Conservation (phyloP, 306 rosid genomes). For the Vicia faba region DNA sequence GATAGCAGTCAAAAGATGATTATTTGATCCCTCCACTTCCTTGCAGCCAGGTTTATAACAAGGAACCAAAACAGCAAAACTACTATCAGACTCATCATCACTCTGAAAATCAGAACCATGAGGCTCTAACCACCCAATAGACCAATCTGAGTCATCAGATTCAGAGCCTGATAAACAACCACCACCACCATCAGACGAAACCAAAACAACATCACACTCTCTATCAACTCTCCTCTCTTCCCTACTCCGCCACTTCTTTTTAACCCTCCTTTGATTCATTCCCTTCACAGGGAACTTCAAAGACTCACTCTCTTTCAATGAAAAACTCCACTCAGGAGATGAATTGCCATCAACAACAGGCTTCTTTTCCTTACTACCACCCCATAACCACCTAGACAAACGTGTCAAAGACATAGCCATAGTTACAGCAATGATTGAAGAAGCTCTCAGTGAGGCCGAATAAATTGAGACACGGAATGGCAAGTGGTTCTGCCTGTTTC, state of each 20-base stretch:
- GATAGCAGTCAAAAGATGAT: conserved; percentile 71
- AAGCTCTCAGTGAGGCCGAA: conserved; percentile 41
- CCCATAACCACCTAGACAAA: conserved; percentile 71
- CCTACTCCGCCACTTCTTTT: conserved; percentile 71
- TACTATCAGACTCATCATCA: conserved; percentile 63
- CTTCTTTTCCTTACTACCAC: conserved; percentile 77
- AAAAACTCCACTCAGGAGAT: conserved; percentile 59
- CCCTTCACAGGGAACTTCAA: conserved; percentile 65
- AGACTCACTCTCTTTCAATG: conserved; percentile 58
- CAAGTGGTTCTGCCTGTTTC: conserved; percentile 75
- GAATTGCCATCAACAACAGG: conserved; percentile 56
- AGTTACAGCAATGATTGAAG: conserved; percentile 9
- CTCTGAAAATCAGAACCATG: conserved; percentile 76
- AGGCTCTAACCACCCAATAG: conserved; percentile 95
- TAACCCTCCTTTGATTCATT: conserved; percentile 55
- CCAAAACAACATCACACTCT: conserved; percentile 83
- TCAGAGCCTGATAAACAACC: conserved; percentile 66
- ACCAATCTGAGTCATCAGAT: conserved; percentile 84
- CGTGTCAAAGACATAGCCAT: conserved; percentile 83
- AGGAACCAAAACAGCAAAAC: conserved; percentile 84
- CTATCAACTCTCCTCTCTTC: conserved; percentile 69
- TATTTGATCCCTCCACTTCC: conserved; percentile 58
- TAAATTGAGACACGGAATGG: conserved; percentile 38
- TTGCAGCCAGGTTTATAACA: conserved; percentile 80
- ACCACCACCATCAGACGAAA: conserved; percentile 73